Base-by-base conservation (phyloP, 768 basidiomycete genomes). In the Mycena polygramma region DNA sequence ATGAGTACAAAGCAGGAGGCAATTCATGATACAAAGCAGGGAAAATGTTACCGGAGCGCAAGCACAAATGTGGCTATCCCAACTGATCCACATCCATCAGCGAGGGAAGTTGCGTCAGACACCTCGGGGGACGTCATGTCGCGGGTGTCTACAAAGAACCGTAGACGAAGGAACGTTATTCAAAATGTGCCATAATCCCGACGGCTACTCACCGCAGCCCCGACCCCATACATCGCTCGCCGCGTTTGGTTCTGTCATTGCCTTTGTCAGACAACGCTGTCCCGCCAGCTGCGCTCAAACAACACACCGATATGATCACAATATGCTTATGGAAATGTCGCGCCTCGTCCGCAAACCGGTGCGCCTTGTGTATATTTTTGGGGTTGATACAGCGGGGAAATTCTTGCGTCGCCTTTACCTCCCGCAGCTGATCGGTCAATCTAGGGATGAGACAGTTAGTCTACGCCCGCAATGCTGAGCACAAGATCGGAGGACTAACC, bases 321-420 rank as follows among this genome's bases (percentile, higher is more conserved):
- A 66, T 66, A 45, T 66, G 57, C 49, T 66, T 66, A 20, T 66
- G 48, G 39, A 66, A 66, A 45, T 58, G 57, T 6, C 65, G 57
- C 6, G 65, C 65, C 37, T 66, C 65, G 49, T 66, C 65, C 26
- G 65, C 65, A 26, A 66, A 66, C 41, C 57, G 22, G 19, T 66
- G 65, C 37, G 65, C 65, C 49, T 53, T 58, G 57, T 66, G 65
- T 41, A 66, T 66, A 36, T 66, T 66, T 52, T 66, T 66, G 36
- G 65, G 65, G 39, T 58, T 58, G 39, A 58, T 51, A 15, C 65
- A 66, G 48, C 49, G 57, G 37, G 65, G 65, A 59, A 59, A 66
- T 5, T 59, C 57, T 15, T 51, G 65, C 49, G 57, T 53, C 37
- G 65, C 58, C 17, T 59, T 66, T 11, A 66, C 65, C 57, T 66